Evolutionary conservation across 768 basidiomycete species (phyloP), one percentile per base, ranked within the genome.

Genomic region (Tephrocybe sp.): DNA sequence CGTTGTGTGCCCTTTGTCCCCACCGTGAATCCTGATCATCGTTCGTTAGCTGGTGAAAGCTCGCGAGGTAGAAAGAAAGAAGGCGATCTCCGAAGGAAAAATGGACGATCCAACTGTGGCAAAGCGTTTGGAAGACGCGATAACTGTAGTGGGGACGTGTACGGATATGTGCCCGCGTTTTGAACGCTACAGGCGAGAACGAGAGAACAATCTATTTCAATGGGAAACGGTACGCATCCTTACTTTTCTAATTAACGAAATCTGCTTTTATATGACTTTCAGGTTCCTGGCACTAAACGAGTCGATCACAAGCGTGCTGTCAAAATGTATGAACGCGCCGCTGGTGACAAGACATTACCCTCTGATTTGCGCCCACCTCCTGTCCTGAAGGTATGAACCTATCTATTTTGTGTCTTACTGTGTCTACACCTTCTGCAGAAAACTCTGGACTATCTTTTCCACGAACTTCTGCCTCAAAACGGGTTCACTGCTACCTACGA

Each of bases 131-230:
- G 90, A 90, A 57, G 86, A 95, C 55, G 94, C 94, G 15, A 93
- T 94, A 47, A 86, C 86, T n/a, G 86, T 97, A 64, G 81, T 90
- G 12, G 94, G 94, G 19, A 94, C 92, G 1, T 98, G 95, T 61
- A 69, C 76, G 71, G 86, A 90, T 52, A 97, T 97, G 93, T 97
- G 94, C 63, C 94, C 94, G 2, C 82, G 88, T 34, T 97, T 91
- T 61, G 95, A 98, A 66, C 78, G 90, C 22, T 94, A 95, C 64
- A 78, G 92, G 55, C 78, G 95, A 30, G 92, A 97, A 64, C 79
- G 85, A 53, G 90, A 94, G 64, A 89, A 90, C 64, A 90, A 92
- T 57, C 75, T 97, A 1, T 86, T 88, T 53, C 80, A 84, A 58
- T 88, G 85, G 80, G 94, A 97, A 72, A 82, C 78, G 54, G 91